Evolutionary conservation across 2,329 filamentous ascomycete genomes (phyloP).

Genomic region (Beauveria bassiana): DNA sequence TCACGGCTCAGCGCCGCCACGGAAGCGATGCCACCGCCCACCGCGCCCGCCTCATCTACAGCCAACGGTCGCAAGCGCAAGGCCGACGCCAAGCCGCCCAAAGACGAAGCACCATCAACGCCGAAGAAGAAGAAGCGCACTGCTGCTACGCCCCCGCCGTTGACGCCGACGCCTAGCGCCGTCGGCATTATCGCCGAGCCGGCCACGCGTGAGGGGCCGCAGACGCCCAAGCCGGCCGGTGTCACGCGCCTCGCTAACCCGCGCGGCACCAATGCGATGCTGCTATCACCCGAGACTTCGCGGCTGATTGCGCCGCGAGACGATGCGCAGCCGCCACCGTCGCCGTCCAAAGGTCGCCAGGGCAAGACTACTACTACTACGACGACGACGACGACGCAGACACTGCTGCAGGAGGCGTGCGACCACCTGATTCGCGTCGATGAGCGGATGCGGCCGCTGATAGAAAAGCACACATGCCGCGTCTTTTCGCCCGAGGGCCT

Average conservation of each 20-base stretch:
- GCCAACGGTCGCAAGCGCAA: constrained; percentile 28
- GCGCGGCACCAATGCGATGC: constrained; percentile 57
- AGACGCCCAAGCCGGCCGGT: constrained; percentile 32
- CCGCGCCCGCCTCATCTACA: constrained; percentile 14
- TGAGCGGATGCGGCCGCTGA: constrained; percentile 59
- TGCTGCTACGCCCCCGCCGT: constrained; percentile 25
- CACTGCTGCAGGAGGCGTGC: constrained; percentile 66
- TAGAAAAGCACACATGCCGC: constrained; percentile 67
- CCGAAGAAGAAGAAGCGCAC: constrained; percentile 24
- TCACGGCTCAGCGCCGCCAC: constrained; percentile 32
- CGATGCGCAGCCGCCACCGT: constrained; percentile 32
- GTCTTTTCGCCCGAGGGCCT: constrained; percentile 76
- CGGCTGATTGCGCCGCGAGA: constrained; percentile 47
- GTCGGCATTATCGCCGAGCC: constrained; percentile 29
- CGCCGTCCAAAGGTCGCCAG: constrained; percentile 33
- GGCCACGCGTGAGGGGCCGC: constrained; percentile 20
- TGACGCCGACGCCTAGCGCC: constrained; percentile 41
- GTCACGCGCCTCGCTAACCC: constrained; percentile 54
- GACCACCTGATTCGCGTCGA: constrained; percentile 68
- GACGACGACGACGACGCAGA: constrained; percentile 56
- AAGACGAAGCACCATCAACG: constrained; percentile 19
- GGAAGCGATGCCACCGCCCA: constrained; percentile 17
- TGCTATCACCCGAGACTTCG: constrained; percentile 65
- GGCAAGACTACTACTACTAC: constrained; percentile 8
- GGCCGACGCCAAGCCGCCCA: constrained; percentile 3